Base-by-base conservation (phyloP, 2,329 filamentous ascomycete genomes). In the Didymosphaeria variabile region DNA sequence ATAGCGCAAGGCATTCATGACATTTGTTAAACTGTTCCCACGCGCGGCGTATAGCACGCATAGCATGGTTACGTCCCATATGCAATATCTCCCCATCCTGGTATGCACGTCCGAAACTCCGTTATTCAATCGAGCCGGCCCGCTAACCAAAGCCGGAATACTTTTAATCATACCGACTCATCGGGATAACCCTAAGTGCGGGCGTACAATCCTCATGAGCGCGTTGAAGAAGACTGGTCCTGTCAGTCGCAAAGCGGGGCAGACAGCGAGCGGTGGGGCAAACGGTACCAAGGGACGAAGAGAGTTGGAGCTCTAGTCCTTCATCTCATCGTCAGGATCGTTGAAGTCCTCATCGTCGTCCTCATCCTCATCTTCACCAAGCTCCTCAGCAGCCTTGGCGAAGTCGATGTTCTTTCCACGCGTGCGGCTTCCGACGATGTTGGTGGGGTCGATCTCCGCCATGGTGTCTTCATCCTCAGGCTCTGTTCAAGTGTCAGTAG, bases 381-480 rank as follows among this genome's bases (percentile, higher is more conserved):
- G 87, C 79, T 97, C 89, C 80, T 91, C 86, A 29, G 92, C 93
- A 21, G 94, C 94, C 84, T 97, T 93, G 73, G 91, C 91, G 81
- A 92, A 98, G 85, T 98, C 92, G 78, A 98, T 97, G 75, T 89
- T 86, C 80, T 92, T 92, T 76, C 94, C 94, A 75, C 94, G 94
- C 66, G 94, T 98, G 80, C 95, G 94, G 67, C 85, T 86, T 61
- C 82, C 79, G 76, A 98, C 89, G 79, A 98, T 97, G 86, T 98
- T 98, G 78, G 87, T 87, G 59, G 87, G 84, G 77, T 97, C 92
- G 78, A 99, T 97, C 81, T 94, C 94, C 77, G 96, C 92, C 85
- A 97, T 87, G 79, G 91, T 91, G 74, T 92, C 83, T 61, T 91
- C 90, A 58, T 93, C 92, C 47, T 91, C 90, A 56, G 66, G 83